These are phyloP conservation scores for Microcyclosporella mali DNA, from an alignment of 2,329 filamentous ascomycete species.

Conservation along the genomic window DNA sequence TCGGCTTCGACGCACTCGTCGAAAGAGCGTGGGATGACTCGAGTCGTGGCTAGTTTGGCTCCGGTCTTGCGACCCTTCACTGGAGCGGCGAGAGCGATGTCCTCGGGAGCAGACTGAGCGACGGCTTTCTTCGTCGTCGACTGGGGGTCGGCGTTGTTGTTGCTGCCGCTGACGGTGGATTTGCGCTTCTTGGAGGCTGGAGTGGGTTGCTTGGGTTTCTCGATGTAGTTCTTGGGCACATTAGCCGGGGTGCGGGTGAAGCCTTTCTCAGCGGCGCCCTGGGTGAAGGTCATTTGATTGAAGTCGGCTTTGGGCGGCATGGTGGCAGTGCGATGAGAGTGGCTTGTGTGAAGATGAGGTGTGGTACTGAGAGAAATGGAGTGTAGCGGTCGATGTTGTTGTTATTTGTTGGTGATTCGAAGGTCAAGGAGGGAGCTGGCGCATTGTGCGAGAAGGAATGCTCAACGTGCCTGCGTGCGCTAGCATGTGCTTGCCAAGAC, in stretches of 20 bases:
- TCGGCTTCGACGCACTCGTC: constrained; percentile 28
- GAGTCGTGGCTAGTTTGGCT: constrained; percentile 5
- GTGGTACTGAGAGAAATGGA: too few relatives aligned
- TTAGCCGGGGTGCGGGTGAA: constrained; percentile 20
- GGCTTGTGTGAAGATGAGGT: too few relatives aligned
- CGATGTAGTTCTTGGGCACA: constrained; percentile 12
- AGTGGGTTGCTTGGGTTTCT: constrained; percentile 2
- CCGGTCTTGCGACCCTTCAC: constrained; percentile 6
- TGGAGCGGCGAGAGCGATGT: neutral
- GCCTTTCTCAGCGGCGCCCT: constrained; percentile 8
- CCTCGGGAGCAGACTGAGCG: neutral
- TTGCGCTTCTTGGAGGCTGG: constrained; percentile 13
- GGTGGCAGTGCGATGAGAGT: too few relatives aligned
- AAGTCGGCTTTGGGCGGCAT: neutral
- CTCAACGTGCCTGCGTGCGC: too few relatives aligned
- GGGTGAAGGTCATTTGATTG: constrained; percentile 11
- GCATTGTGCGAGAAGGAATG: too few relatives aligned
- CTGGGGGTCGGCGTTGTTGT: neutral
- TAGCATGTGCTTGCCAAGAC: too few relatives aligned
- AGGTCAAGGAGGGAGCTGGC: too few relatives aligned
- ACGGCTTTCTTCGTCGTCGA: neutral
- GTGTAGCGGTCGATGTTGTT: too few relatives aligned
- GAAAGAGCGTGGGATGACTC: constrained; percentile 18
- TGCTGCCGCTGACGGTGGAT: constrained; percentile 2
- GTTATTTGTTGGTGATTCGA: too few relatives aligned